Base-by-base conservation (phyloP, 2,329 filamentous ascomycete species). In the Nothomitra cinnamomea region DNA sequence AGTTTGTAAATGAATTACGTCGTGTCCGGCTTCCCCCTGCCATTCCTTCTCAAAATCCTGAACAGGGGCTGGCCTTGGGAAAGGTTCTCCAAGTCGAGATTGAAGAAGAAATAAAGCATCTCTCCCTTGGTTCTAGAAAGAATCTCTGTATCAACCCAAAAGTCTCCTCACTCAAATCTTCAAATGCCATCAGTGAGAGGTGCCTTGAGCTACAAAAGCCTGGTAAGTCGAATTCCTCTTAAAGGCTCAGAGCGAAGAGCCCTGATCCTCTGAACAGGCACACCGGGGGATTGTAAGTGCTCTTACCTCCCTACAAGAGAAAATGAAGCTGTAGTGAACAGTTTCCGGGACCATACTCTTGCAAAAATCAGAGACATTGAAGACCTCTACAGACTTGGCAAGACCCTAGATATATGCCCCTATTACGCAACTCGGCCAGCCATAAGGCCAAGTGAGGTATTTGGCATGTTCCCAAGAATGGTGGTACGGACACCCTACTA, bases 401-500 rank as follows among this genome's bases (percentile, higher is more conserved):
- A 82, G 61, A 78, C 82, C 51, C 72, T 95, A 32, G 79, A 82
- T 0, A 77, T 96, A 3, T 98, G 92, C 63, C 90, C 92, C 0
- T 98, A 98, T 65, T 98, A 98, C 67, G 89, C 90, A n/a, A 90
- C 90, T 0, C 77, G 92, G 50, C 77, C 84, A 2, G 85, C 86
- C 0, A 82, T 94, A n/a, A 80, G 82, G 17, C 78, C 83, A 8
- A 84, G 87, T 41, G 89, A 95, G 66, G 76, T 78, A 57, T 59
- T 67, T 55, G 17, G 54, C 53, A 7, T 6, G 13, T 53, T 36
- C 22, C 21, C 13, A 15, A 36, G 19, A 42, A 10, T 1, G 17
- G 13, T 2, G 13, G 8, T 7, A 13, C 24, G 17, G 41, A 49
- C 12, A 2, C 19, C 19, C 5, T 21, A 25, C 51, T 56, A 21